Conservation (phyloP, 176 grass and related monocot genomes). For the Rhynchospora tenuis region DNA sequence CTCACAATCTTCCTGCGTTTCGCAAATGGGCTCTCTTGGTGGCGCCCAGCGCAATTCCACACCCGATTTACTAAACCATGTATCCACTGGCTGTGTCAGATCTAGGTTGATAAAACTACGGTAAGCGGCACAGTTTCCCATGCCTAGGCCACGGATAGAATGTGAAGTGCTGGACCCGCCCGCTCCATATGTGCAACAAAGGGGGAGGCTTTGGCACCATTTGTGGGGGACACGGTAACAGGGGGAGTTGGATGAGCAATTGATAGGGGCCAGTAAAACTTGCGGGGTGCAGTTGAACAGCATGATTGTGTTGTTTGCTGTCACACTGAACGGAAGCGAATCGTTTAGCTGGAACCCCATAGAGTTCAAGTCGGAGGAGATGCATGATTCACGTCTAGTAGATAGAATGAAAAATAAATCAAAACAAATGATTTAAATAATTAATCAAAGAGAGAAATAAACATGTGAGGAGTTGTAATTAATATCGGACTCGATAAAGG, state of each 20-base stretch:
- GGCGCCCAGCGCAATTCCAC: constrained; percentile 58
- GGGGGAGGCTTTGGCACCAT: constrained; percentile 37
- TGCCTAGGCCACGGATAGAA: constrained; percentile 24
- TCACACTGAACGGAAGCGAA: constrained; percentile 67
- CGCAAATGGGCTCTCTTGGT: constrained; percentile 59
- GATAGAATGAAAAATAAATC: background rate
- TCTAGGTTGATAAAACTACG: constrained; percentile 56
- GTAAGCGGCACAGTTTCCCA: constrained; percentile 47
- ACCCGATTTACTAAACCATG: constrained; percentile 35
- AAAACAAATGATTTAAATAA: background rate
- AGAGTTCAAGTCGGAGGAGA: background rate
- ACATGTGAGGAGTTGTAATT: background rate
- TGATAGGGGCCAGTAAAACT: constrained; percentile 44
- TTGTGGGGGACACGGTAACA: constrained; percentile 60
- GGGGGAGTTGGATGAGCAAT: constrained; percentile 59
- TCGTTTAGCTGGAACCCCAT: background rate
- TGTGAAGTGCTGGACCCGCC: constrained; percentile 62
- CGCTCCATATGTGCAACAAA: constrained; percentile 72
- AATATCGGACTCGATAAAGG: background rate
- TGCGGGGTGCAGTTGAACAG: constrained; percentile 55
- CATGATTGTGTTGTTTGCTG: constrained; percentile 64
- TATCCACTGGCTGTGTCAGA: constrained; percentile 29
- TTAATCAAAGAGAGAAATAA: background rate
- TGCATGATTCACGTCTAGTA: background rate
- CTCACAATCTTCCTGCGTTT: constrained; percentile 58